These are phyloP conservation scores for Arabis hirsuta DNA, from an alignment of 345 rosid genomes.

Conservation along the genomic window DNA sequence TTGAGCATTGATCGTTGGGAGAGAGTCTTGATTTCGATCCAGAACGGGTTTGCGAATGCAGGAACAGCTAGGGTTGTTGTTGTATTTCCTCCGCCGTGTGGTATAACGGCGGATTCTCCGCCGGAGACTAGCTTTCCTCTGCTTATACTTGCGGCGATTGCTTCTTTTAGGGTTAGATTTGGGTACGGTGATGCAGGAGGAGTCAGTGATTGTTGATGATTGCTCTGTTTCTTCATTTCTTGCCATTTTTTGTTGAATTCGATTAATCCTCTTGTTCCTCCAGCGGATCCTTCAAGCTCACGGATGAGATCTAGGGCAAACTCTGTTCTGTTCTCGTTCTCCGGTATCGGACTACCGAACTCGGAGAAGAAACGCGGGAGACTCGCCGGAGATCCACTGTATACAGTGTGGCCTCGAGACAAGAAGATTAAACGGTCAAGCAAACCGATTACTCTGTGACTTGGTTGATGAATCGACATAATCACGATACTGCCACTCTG, in stretches of 20 bases:
- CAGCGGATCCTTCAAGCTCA: slow-evolving; percentile 86
- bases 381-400: slow-evolving; percentile 75
- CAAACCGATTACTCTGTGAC: slow-evolving; percentile 72
- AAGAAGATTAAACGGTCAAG: slow-evolving; percentile 77
- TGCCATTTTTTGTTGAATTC: slow-evolving; percentile 88
- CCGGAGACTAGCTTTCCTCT: slow-evolving; percentile 89
- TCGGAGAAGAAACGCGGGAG: slow-evolving; percentile 67
- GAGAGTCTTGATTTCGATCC: slow-evolving; percentile 81
- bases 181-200: slow-evolving; percentile 42
- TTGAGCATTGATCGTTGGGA: slow-evolving; percentile 68
- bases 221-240: slow-evolving; percentile 54
- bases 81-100: slow-evolving; percentile 29
- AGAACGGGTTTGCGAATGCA: slow-evolving; percentile 78
- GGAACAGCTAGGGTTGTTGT: slow-evolving; percentile 64
- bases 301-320: slow-evolving; percentile 83
- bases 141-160: slow-evolving; percentile 86
- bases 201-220: slow-evolving; percentile 46
- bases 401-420: slow-evolving; percentile 94
- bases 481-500: slow-evolving; percentile 92
- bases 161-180: slow-evolving; percentile 80
- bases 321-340: slow-evolving; percentile 83
- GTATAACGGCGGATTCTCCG: slow-evolving; percentile 43
- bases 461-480: slow-evolving; percentile 96
- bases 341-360: slow-evolving; percentile 93
- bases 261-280: slow-evolving; percentile 75